Conservation (phyloP, 805 yeast species). For the Lipomyces sp. region DNA sequence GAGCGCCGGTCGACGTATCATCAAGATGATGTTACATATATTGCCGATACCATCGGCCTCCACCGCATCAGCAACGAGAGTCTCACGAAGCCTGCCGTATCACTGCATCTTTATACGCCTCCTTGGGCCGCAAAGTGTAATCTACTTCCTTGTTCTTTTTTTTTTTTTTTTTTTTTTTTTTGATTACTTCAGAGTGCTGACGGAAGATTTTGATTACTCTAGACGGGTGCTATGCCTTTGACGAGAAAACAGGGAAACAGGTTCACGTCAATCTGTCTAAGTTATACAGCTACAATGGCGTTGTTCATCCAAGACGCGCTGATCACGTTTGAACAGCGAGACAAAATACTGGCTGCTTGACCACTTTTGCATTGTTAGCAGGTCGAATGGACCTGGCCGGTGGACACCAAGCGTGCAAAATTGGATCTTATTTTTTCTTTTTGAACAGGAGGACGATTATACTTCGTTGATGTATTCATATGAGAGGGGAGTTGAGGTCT, state of each 20-base stretch:
- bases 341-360: too few relatives aligned
- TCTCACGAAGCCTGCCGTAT: slow-evolving; percentile 48
- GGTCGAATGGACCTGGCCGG: too few relatives aligned
- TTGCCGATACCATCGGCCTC: slow-evolving; percentile 61
- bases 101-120: slow-evolving; percentile 72
- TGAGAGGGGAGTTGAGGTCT: too few relatives aligned
- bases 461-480: too few relatives aligned
- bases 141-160: slow-evolving; percentile 41
- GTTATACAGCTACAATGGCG: slow-evolving; percentile 62
- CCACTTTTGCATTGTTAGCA: too few relatives aligned
- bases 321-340: slow-evolving; percentile 8
- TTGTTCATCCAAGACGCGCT: slow-evolving; percentile 15
- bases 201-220: neutral
- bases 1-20: slow-evolving; percentile 33
- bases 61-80: slow-evolving; percentile 57
- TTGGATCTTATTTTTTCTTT: neutral
- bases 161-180: slow-evolving; percentile 42
- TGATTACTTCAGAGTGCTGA: slow-evolving; percentile 9
- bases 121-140: slow-evolving; percentile 67
- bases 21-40: slow-evolving; percentile 54
- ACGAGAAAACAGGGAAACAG: slow-evolving; percentile 45
- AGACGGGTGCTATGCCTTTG: slow-evolving; percentile 43
- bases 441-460: neutral
- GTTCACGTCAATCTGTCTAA: slow-evolving; percentile 44
- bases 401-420: too few relatives aligned